phyloP scores from a whole-genome alignment of 352 stramenopile species.

The Globisporangium parvum region DNA sequence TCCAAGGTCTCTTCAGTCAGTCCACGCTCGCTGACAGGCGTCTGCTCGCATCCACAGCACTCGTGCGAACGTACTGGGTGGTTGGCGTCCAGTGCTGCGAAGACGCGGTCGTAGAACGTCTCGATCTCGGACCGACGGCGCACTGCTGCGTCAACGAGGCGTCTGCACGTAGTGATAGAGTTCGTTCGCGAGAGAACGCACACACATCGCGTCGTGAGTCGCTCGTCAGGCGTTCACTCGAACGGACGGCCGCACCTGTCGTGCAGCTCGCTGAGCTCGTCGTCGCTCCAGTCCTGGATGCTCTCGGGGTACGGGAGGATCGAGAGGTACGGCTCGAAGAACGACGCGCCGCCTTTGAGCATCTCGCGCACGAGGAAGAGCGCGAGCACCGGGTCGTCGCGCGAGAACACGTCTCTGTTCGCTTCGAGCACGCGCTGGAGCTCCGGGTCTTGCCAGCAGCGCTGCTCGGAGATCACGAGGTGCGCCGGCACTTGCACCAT shows the following conservation, averaged over 20 bases:
- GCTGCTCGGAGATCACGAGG: conserved; percentile 73
- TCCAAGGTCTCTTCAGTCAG: conserved; percentile 2
- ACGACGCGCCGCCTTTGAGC: conserved; percentile 48
- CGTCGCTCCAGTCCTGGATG: conserved; percentile 74
- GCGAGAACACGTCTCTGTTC: conserved; percentile 62
- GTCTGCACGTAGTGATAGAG: conserved; percentile 17
- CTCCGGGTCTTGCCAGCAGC: conserved; percentile 45
- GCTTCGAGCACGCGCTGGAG: conserved; percentile 38
- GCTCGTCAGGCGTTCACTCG: neutral
- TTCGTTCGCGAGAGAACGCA: too few relatives aligned
- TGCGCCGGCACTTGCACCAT: conserved; percentile 60
- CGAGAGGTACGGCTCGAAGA: conserved; percentile 84
- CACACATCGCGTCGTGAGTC: neutral
- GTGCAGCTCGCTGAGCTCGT: conserved; percentile 64
- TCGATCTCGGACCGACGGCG: conserved; percentile 51
- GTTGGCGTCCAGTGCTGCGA: conserved; percentile 34
- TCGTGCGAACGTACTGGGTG: conserved; percentile 27
- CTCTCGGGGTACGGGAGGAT: conserved; percentile 78
- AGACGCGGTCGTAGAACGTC: conserved; percentile 50
- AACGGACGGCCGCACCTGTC: conserved; percentile 28
- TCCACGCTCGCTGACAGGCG: neutral
- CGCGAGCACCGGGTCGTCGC: conserved; percentile 77
- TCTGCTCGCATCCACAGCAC: neutral
- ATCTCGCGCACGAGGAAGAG: conserved; percentile 84
- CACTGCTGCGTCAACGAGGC: conserved; percentile 36